These are phyloP conservation scores for Aphanoascus verrucosus DNA, from an alignment of 2,329 filamentous ascomycete genomes.

Conservation along the genomic window DNA sequence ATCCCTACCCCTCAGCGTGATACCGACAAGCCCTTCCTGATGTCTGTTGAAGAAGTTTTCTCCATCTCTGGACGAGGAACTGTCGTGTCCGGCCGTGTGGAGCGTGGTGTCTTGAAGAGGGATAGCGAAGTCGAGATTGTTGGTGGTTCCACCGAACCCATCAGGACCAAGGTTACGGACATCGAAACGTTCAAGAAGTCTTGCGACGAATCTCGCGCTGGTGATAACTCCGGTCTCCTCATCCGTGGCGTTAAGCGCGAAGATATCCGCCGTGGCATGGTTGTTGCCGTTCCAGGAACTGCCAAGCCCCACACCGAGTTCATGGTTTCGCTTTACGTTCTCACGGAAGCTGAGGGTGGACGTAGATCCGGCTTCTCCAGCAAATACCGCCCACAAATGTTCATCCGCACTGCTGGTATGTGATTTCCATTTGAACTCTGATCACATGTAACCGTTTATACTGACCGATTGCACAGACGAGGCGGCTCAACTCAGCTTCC, in stretches of 20 bases:
- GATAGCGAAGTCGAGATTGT: conserved; percentile 91
- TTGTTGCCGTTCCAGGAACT: conserved; percentile 70
- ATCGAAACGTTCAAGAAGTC: conserved; percentile 99
- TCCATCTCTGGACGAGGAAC: conserved; percentile 89
- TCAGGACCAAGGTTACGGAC: conserved; percentile 99
- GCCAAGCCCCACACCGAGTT: conserved; percentile 86
- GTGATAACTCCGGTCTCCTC: conserved; percentile 95
- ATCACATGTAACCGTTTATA: background rate
- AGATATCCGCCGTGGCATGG: conserved; percentile 90
- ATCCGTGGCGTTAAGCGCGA: conserved; percentile 94
- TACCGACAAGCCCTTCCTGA: conserved; percentile 96
- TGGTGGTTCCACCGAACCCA: conserved; percentile 66
- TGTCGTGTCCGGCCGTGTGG: conserved; percentile 90
- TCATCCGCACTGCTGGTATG: conserved; percentile 83
- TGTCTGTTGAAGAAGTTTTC: conserved; percentile 93
- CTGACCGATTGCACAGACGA: conserved; percentile 39
- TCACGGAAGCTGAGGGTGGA: conserved; percentile 96
- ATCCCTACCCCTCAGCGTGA: conserved; percentile 92
- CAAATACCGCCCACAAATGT: conserved; percentile 97
- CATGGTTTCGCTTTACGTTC: conserved; percentile 89
- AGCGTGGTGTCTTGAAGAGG: conserved; percentile 88
- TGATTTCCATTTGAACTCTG: conserved; percentile 21
- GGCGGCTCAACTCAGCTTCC: conserved; percentile 69
- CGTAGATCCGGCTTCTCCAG: conserved; percentile 89
- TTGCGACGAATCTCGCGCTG: conserved; percentile 88